Percentiles rank a stretch among this genome's conserved stretches.
These are phyloP conservation scores for Backusella tarrabulga DNA, from an alignment of 192 early-diverging fungal species.

Conservation along the genomic window DNA sequence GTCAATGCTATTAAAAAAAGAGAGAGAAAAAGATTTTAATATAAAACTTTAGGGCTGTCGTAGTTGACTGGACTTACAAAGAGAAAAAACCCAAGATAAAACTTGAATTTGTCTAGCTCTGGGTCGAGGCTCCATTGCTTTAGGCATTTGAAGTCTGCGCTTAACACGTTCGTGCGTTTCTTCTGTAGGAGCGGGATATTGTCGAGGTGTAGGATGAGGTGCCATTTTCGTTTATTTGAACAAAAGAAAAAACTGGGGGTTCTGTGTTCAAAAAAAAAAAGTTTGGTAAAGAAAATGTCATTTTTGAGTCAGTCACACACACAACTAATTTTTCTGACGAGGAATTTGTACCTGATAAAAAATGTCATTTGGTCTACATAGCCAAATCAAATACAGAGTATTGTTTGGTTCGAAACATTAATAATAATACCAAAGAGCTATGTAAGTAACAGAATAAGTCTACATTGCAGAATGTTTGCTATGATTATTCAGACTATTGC, in stretches of 20 bases:
- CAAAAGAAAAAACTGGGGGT: background rate
- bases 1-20: constrained; percentile 14
- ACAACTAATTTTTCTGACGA: too few species aligned
- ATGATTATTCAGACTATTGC: too few species aligned
- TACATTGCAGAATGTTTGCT: too few species aligned
- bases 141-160: constrained; percentile 15
- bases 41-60: background rate
- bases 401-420: too few species aligned
- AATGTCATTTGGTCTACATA: too few species aligned
- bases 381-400: too few species aligned
- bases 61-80: background rate
- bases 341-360: too few species aligned
- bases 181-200: background rate
- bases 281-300: too few species aligned
- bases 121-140: constrained; percentile 15
- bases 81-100: constrained; percentile 11
- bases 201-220: constrained; percentile 1
- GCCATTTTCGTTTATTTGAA: background rate
- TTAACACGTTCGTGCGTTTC: constrained; percentile 6
- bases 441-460: too few species aligned
- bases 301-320: too few species aligned
- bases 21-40: background rate
- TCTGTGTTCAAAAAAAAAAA: too few species aligned
- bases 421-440: too few species aligned
- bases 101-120: constrained; percentile 12